phyloP scores from a whole-genome alignment of 164 flowering plant species.

The Tetrastigma voinierianum region DNA sequence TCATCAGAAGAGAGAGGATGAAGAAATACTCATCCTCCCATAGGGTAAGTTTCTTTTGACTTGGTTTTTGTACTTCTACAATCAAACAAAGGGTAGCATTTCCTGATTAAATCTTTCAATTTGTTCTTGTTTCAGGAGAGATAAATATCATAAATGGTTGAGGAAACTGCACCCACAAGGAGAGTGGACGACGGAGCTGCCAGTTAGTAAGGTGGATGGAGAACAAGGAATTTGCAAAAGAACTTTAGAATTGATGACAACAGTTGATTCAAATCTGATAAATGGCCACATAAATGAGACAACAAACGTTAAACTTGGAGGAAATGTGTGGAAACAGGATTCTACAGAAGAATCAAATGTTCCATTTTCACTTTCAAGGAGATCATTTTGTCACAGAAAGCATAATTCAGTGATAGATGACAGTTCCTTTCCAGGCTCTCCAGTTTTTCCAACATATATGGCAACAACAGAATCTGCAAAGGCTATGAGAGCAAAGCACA shows the following conservation, averaged over 20 bases:
- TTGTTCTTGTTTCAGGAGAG: too few species aligned
- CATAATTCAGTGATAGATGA: slow-evolving; percentile 28
- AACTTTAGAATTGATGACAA: slow-evolving; percentile 4
- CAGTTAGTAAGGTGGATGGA: slow-evolving; percentile 18
- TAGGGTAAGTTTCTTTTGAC: too few species aligned
- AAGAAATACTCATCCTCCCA: too few species aligned
- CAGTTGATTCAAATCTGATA: background rate
- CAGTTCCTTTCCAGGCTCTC: slow-evolving; percentile 31
- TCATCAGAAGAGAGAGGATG: too few species aligned
- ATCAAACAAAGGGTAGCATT: too few species aligned
- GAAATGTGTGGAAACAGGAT: slow-evolving; percentile 15
- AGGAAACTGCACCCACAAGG: too few species aligned
- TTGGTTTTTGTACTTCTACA: too few species aligned
- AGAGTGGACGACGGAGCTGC: slow-evolving; percentile 16
- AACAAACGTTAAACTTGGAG: slow-evolving; percentile 16
- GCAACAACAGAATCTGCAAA: slow-evolving; percentile 74
- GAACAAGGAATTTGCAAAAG: slow-evolving; percentile 1
- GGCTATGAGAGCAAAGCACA: slow-evolving; percentile 67
- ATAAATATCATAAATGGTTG: too few species aligned
- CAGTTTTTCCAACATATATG: slow-evolving; percentile 72
- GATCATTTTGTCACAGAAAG: slow-evolving; percentile 33
- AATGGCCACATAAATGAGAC: background rate
- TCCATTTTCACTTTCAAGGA: slow-evolving; percentile 32
- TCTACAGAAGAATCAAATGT: slow-evolving; percentile 17
- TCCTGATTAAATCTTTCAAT: too few species aligned